Conservation (phyloP, 305 asterid genomes). For the Fraxinus baroniana region DNA sequence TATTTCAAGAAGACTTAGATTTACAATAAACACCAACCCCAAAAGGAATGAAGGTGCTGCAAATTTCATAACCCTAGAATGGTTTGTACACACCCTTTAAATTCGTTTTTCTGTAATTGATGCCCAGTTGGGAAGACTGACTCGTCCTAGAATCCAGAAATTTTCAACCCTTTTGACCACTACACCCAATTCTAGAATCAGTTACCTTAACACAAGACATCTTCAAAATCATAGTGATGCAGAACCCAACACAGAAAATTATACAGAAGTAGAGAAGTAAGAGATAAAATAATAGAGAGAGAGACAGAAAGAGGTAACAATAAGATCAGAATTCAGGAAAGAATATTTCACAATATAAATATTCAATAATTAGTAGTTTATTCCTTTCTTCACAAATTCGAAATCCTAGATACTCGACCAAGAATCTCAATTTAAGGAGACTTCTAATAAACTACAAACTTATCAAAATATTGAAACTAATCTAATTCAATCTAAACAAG, state of each 20-base stretch:
- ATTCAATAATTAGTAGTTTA: background rate
- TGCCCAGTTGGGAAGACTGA: background rate
- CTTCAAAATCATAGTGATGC: background rate
- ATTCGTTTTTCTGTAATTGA: background rate
- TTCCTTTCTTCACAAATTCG: background rate
- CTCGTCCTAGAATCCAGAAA: background rate
- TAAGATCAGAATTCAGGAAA: background rate
- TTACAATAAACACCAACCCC: background rate
- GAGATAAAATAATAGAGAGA: background rate
- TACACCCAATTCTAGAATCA: constrained; percentile 1
- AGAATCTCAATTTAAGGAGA: background rate
- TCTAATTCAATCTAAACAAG: background rate
- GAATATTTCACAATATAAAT: background rate
- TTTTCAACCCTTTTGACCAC: background rate
- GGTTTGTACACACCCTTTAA: background rate
- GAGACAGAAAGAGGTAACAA: background rate
- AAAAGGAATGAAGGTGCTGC: background rate
- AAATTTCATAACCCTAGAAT: background rate
- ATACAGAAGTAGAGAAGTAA: background rate
- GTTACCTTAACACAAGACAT: background rate
- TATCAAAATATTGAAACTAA: background rate
- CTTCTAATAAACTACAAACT: background rate
- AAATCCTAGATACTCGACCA: background rate
- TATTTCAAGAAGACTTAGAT: background rate
- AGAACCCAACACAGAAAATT: background rate